Base-by-base conservation (phyloP, 2,329 filamentous ascomycete species). In the Cercospora brassicicola region DNA sequence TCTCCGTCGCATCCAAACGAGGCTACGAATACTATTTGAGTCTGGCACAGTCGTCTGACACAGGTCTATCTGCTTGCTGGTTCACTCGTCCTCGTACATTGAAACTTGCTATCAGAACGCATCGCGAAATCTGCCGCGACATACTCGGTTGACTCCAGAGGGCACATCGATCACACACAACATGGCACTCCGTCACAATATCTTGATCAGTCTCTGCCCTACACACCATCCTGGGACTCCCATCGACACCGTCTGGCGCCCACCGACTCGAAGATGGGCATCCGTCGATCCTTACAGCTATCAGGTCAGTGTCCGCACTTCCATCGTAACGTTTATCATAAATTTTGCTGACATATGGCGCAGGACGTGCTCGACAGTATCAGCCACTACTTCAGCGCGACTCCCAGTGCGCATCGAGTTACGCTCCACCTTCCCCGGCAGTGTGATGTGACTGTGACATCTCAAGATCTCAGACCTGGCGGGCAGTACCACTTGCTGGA, bases 21-120 rank as follows among this genome's bases (percentile, higher is more conserved):
- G 0, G 57, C 82, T 4, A 83, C 83, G 3, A 85, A 84, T 71
- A 78, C 81, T 15, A 77, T 81, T 15, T 28, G 48, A 55, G 48
- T 26, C 23, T 18, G 83, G 83, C 2, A 83, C 83, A 0, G 81
- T 85, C 61, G 73, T 2, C 84, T 82, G 82, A 76, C 82, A 65
- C 81, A 79, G 6, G 78, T 83, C 31, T 84, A 6, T 84, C 72
- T 84, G 83, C 79, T 78, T 86, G 68, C 79, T 3, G 82, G 84
- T 20, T 86, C 87, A 0, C 73, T 88, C 33, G 82, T 82, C 15
- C 79, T 81, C 5, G 64, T 26, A n/a, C 6, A 13, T 55, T 28
- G 8, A 13, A 6, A 28, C 48, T n/a, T 26, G 15, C 9, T 28
- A 23, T 28, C 20, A 15, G 23, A 2, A 13, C 10, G 20, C 2